Evolutionary conservation across 805 yeast genomes (phyloP).

Genomic region (Brettanomyces bruxellensis): DNA sequence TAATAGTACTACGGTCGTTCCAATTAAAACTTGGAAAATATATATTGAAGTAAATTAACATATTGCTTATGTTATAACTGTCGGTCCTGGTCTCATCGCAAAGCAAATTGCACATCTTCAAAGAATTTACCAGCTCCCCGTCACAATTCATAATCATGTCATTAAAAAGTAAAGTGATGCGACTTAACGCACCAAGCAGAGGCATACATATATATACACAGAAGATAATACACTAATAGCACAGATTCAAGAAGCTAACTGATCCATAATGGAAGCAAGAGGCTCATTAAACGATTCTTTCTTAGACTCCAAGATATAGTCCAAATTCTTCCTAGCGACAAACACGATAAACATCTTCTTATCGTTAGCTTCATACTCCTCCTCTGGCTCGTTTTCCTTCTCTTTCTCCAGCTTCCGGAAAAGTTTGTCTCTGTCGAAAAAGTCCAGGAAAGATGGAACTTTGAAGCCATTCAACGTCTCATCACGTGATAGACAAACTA

Average conservation of each 20-base stretch:
- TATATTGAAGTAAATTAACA: no score
- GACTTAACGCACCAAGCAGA: no score
- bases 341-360: constrained; percentile 19
- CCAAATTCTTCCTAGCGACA: constrained; percentile 19
- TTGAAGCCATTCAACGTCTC: constrained; percentile 8
- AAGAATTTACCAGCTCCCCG: no score
- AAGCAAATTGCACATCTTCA: no score
- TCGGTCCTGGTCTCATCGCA: no score
- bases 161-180: background rate
- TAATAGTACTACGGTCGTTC: no score
- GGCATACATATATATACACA: no score
- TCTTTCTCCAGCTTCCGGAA: constrained; percentile 7
- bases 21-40: no score
- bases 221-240: background rate
- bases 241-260: constrained; percentile 4
- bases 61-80: no score
- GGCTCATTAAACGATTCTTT: constrained; percentile 2
- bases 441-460: constrained; percentile 12
- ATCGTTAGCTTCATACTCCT: background rate
- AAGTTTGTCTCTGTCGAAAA: constrained; percentile 12
- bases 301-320: constrained; percentile 1
- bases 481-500: constrained; percentile 27
- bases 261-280: constrained; percentile 10
- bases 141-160: background rate
- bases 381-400: background rate